Percentiles rank a stretch among this genome's conserved stretches.
Conservation (phyloP, 352 stramenopile genomes). For the Blastocystis sp. region DNA sequence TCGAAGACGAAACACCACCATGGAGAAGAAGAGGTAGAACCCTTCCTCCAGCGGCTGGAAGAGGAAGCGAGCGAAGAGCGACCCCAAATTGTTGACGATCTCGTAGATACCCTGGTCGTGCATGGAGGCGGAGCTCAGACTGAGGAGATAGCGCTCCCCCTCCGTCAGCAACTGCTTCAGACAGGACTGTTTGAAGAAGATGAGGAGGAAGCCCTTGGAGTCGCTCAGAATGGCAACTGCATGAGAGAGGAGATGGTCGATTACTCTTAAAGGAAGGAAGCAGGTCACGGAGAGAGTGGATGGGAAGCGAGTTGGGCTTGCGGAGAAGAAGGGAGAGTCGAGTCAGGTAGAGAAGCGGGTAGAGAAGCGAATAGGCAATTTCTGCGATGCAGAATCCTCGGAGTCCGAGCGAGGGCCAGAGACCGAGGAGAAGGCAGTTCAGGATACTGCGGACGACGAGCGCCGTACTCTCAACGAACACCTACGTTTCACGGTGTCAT, state of each 20-base stretch:
- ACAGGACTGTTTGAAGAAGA: constrained; percentile 47
- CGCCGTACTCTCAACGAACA: constrained; percentile 6
- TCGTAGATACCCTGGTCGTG: constrained; percentile 54
- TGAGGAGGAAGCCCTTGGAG: not conserved
- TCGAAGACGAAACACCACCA: not conserved
- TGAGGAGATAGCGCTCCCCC: constrained; percentile 22
- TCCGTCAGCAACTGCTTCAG: constrained; percentile 52
- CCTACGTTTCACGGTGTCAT: no score
- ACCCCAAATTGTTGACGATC: constrained; percentile 51
- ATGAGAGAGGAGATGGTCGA: no score
- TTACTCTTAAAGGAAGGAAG: constrained; percentile 27
- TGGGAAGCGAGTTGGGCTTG: not conserved
- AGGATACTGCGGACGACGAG: constrained; percentile 6
- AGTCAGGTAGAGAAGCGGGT: not conserved
- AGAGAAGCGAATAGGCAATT: not conserved
- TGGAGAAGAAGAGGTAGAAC: constrained; percentile 53
- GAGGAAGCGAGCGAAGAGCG: constrained; percentile 53
- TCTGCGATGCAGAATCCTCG: constrained; percentile 17
- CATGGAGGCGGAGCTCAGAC: constrained; percentile 36
- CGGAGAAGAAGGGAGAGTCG: not conserved
- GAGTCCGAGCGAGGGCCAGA: constrained; percentile 24
- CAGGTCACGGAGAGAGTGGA: not conserved
- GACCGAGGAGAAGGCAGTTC: not conserved
- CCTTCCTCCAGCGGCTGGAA: constrained; percentile 53
- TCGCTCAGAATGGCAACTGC: not conserved